These are phyloP conservation scores for Fonsecaea pedrosoi DNA, from an alignment of 2,329 filamentous ascomycete genomes.

Conservation along the genomic window DNA sequence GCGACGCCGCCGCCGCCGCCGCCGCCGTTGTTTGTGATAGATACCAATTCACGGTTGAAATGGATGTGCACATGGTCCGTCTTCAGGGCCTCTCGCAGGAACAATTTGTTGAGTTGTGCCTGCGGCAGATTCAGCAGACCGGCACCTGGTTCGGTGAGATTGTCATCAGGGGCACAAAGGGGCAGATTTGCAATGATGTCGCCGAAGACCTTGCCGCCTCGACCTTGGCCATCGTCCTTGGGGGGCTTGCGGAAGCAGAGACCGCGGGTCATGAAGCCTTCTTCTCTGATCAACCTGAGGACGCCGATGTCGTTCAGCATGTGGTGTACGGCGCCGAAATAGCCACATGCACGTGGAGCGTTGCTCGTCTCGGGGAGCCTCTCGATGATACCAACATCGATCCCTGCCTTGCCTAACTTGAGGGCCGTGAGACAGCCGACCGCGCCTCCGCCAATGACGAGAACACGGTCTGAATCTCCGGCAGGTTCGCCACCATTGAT, in stretches of 20 bases:
- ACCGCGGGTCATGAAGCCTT: slow-evolving; percentile 29
- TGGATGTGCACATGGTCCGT: slow-evolving; percentile 25
- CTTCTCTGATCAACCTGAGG: slow-evolving; percentile 25
- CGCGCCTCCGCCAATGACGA: slow-evolving; percentile 48
- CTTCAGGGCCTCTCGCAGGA: slow-evolving; percentile 25
- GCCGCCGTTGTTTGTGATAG: slow-evolving; percentile 13
- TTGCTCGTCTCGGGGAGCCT: slow-evolving; percentile 21
- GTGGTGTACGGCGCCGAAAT: slow-evolving; percentile 20
- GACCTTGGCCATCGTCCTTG: slow-evolving; percentile 23
- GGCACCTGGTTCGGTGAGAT: slow-evolving; percentile 5
- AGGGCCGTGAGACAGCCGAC: slow-evolving; percentile 52
- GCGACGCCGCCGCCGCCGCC: not conserved
- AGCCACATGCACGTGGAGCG: slow-evolving; percentile 27
- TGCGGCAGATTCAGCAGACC: slow-evolving; percentile 26
- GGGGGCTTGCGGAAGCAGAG: slow-evolving; percentile 22
- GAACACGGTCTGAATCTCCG: slow-evolving; percentile 12
- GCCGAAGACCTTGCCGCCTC: slow-evolving; percentile 19
- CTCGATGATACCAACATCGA: slow-evolving; percentile 47
- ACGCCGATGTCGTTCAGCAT: slow-evolving; percentile 23
- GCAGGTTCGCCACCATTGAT: not conserved
- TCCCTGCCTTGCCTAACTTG: slow-evolving; percentile 46
- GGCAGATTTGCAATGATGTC: slow-evolving; percentile 21
- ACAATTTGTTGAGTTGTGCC: slow-evolving; percentile 21
- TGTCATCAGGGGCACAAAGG: slow-evolving; percentile 22
- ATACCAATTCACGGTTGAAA: slow-evolving; percentile 26